Evolutionary conservation across 352 stramenopile genomes (phyloP).

Genomic region (Pythium vanterpoolii): DNA sequence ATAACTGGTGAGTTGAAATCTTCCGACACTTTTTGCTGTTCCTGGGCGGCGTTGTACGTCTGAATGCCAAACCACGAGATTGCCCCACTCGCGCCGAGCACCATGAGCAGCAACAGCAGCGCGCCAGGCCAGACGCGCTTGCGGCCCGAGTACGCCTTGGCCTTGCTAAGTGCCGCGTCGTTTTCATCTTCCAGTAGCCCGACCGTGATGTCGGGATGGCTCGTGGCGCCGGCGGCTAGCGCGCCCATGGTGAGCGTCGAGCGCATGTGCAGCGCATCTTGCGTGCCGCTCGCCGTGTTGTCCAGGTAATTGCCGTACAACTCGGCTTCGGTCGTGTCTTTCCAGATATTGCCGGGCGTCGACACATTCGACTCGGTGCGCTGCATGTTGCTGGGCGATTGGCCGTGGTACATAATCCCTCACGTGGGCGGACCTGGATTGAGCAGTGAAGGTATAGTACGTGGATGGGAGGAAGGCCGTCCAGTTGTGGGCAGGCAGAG

Average conservation of each 20-base stretch:
- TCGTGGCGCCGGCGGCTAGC: neutral
- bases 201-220: conserved; percentile 73
- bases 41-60: conserved; percentile 58
- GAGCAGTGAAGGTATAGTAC: no score
- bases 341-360: conserved; percentile 42
- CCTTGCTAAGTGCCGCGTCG: neutral
- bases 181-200: conserved; percentile 53
- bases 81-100: conserved; percentile 35
- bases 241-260: conserved; percentile 29
- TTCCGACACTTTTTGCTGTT: conserved; percentile 55
- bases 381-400: conserved; percentile 3
- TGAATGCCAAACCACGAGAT: conserved; percentile 70
- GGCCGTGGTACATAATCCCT: conserved; percentile 7
- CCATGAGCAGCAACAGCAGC: conserved; percentile 62
- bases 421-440: no score
- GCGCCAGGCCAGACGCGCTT: conserved; percentile 80
- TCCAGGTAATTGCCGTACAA: conserved; percentile 74
- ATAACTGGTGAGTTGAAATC: conserved; percentile 35
- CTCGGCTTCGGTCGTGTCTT: conserved; percentile 67
- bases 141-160: conserved; percentile 52
- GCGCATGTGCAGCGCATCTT: conserved; percentile 35
- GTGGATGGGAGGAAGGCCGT: neutral
- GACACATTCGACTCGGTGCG: conserved; percentile 7
- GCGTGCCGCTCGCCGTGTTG: conserved; percentile 15
- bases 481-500: neutral